These are phyloP conservation scores for Schizopora paradoxa DNA, from an alignment of 1,284 basidiomycete genomes.

Conservation along the genomic window DNA sequence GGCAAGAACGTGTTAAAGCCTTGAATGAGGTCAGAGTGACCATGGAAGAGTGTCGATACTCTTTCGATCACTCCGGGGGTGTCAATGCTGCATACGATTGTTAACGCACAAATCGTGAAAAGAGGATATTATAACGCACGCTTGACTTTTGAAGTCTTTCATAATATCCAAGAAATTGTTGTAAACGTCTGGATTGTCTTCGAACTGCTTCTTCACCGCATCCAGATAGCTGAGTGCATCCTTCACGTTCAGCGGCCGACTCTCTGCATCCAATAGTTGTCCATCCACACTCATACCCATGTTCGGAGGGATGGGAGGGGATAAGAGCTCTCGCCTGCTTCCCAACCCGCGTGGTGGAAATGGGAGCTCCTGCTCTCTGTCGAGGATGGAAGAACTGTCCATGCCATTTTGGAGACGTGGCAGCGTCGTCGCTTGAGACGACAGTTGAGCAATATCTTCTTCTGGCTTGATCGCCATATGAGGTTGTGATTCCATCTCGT, in stretches of 20 bases:
- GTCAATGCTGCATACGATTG: constrained; percentile 69
- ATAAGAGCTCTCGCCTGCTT: no score
- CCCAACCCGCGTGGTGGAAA: no score
- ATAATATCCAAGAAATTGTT: constrained; percentile 98
- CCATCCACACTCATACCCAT: no score
- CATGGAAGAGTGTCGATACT: constrained; percentile 92
- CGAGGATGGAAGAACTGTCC: no score
- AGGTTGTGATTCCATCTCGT: no score
- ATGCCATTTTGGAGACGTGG: no score
- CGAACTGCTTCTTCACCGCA: constrained; percentile 92
- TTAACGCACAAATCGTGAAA: constrained; percentile 16
- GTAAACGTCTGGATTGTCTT: constrained; percentile 92
- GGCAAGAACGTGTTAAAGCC: constrained; percentile 99
- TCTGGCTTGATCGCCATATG: no score
- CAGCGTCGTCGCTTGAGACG: no score
- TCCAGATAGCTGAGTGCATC: constrained; percentile 98
- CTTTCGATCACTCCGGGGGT: constrained; percentile 98
- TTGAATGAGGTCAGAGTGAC: constrained; percentile 91
- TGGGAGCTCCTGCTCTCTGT: no score
- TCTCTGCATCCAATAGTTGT: no score
- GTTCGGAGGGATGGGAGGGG: no score
- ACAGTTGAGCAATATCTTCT: no score
- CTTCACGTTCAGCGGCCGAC: constrained; percentile 77
- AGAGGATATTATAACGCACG: constrained; percentile 48
- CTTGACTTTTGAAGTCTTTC: constrained; percentile 97